Conservation (phyloP, 352 stramenopile species). For the Blastocystis sp. region DNA sequence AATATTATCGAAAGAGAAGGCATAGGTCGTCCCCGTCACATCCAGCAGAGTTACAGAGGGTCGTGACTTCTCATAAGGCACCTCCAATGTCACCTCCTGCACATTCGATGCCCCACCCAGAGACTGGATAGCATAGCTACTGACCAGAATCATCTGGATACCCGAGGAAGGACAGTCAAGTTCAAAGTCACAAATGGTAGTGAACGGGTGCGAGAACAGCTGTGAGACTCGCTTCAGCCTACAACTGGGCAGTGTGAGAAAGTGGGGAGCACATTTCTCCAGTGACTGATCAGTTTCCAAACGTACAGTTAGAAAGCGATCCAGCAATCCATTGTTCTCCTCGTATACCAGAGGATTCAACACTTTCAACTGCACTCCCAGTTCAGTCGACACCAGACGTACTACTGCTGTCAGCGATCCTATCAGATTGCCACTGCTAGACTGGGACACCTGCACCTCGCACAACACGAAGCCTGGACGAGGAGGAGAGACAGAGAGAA, state of each 20-base stretch:
- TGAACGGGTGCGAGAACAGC: background rate
- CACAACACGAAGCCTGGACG: background rate
- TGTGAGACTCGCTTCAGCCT: background rate
- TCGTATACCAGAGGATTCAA: no score
- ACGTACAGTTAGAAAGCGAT: background rate
- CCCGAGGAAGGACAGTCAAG: background rate
- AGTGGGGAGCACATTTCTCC: background rate
- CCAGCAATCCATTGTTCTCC: background rate
- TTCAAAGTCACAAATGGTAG: background rate
- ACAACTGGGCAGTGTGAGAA: background rate
- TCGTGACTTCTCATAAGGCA: background rate
- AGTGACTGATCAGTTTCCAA: background rate
- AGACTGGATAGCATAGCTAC: background rate
- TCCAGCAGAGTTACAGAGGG: background rate
- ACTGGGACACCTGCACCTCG: background rate
- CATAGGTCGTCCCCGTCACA: background rate
- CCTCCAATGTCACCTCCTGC: background rate
- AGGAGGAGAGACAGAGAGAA: background rate
- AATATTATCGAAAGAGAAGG: background rate
- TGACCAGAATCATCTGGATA: background rate
- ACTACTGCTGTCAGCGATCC: no score
- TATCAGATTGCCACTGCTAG: no score
- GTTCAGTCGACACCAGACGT: no score
- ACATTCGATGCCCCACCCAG: background rate
- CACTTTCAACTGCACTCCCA: no score